Base-by-base conservation (phyloP, 495 filamentous ascomycete genomes). In the Cercophora sp. region DNA sequence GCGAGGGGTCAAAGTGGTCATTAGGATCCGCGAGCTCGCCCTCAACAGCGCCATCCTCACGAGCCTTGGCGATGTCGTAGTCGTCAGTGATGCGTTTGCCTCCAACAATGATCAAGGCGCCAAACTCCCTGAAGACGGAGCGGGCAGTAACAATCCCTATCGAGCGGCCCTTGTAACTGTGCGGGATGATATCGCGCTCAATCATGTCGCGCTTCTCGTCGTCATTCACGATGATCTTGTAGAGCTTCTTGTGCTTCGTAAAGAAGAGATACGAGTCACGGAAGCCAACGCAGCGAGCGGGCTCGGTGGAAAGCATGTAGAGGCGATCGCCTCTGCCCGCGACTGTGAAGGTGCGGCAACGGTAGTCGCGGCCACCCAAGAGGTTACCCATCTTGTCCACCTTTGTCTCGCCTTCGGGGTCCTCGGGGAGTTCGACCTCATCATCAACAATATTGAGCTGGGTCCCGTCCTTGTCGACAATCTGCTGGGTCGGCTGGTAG, bases 261-360 rank as follows among this genome's bases (percentile, higher is more conserved):
- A 98, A 98, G 77, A 98, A 98, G 13, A 98, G 79, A 65, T 98
- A 98, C 51, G 88, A 93, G 71, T 98, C 93, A 48, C 93, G 76
- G 78, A 98, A 98, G 5, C 93, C 93, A 42, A 95, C 92, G 61
- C 93, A 98, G 51, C 93, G 83, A 18, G 93, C 93, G 4, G 93
- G 93, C 60, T 98, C 93, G 2, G 93, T 98, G 1, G 91, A 96
- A 61, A 98, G 74, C 93, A 98, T 98, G 81, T 98, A 98, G 13
- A 94, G 80, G 19, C 89, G 72, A 23, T 93, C 79, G n/a, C 84
- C 88, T 41, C 91, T 84, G 41, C 87, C 88, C 20, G 82, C 75
- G 44, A 98, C 86, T 24, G 84, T 95, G 65, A 98, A 98, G 2
- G 88, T 92, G 36, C 93, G 85, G 59, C 95, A 95, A 43, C 94